Percentiles rank a stretch among this genome's conserved stretches.
phyloP scores from a whole-genome alignment of 1,139 yeast genomes.

The Debaryomyces coudertii region DNA sequence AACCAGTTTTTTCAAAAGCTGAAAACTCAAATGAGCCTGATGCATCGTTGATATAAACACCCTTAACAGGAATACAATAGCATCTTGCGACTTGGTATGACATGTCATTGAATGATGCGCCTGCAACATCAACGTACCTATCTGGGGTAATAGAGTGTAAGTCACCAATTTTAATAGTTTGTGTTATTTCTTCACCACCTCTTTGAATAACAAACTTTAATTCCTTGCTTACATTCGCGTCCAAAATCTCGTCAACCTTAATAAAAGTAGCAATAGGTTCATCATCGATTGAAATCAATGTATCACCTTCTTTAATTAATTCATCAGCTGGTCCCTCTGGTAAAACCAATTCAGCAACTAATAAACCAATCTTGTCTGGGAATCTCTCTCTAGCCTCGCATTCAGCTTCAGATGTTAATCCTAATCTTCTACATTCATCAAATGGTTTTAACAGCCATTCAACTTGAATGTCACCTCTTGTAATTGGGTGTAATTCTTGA shows the following conservation, averaged over 20 bases:
- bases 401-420: conserved; percentile 78
- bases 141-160: conserved; percentile 83
- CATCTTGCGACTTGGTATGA: conserved; percentile 89
- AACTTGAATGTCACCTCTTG: conserved; percentile 85
- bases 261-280: conserved; percentile 69
- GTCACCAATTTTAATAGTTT: conserved; percentile 65
- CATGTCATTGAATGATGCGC: conserved; percentile 82
- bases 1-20: conserved; percentile 57
- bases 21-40: conserved; percentile 76
- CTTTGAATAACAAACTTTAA: conserved; percentile 70
- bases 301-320: conserved; percentile 81
- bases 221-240: conserved; percentile 63
- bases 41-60: conserved; percentile 80
- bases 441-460: conserved; percentile 88
- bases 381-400: conserved; percentile 64
- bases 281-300: conserved; percentile 73
- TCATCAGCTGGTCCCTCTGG: conserved; percentile 89
- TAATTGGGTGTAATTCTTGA: conserved; percentile 58
- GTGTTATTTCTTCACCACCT: conserved; percentile 61
- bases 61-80: conserved; percentile 80
- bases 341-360: conserved; percentile 81
- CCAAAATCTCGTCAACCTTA: conserved; percentile 83
- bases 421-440: conserved; percentile 88
- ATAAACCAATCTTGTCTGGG: conserved; percentile 77
- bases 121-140: conserved; percentile 79